Evolutionary conservation across 2,329 filamentous ascomycete genomes (phyloP).

Genomic region (Aspergillus sp.): DNA sequence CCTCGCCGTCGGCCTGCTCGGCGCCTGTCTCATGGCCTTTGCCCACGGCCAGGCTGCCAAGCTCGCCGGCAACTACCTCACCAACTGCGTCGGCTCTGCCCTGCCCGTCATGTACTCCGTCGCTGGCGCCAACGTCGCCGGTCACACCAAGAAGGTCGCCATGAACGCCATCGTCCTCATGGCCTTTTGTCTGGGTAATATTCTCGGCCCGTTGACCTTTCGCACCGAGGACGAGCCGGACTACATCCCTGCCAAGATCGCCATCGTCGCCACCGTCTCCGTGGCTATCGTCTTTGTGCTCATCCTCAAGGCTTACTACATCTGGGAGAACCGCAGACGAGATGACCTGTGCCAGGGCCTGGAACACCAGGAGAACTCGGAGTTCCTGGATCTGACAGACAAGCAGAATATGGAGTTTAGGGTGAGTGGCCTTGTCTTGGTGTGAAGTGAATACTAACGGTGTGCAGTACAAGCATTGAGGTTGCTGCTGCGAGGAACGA

Average conservation of each 20-base stretch:
- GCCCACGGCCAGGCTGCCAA: conserved; percentile 35
- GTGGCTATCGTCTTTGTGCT: conserved; percentile 28
- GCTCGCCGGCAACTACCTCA: conserved; percentile 44
- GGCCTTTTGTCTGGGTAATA: conserved; percentile 44
- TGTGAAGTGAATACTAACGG: background rate
- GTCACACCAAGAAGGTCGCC: conserved; percentile 52
- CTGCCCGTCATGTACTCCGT: conserved; percentile 42
- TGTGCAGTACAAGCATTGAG: conserved; percentile 9
- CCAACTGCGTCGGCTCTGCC: conserved; percentile 38
- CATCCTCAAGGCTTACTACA: conserved; percentile 24
- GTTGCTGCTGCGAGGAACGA: background rate
- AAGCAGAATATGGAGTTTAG: conserved; percentile 29
- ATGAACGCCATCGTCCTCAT: conserved; percentile 48
- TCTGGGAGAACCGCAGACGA: conserved; percentile 31
- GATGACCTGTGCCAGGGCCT: conserved; percentile 19
- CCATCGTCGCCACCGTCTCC: conserved; percentile 34
- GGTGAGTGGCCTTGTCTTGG: conserved; percentile 8
- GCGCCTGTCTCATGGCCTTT: conserved; percentile 44
- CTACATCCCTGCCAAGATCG: conserved; percentile 40
- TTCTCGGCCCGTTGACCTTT: conserved; percentile 47
- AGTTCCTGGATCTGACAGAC: conserved; percentile 35
- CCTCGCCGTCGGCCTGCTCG: conserved; percentile 41
- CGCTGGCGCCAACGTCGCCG: conserved; percentile 46
- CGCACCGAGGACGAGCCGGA: conserved; percentile 42
- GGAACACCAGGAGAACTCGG: conserved; percentile 22